Conservation (phyloP, 371 early-diverging fungal genomes). For the Funneliformis caledonium region DNA sequence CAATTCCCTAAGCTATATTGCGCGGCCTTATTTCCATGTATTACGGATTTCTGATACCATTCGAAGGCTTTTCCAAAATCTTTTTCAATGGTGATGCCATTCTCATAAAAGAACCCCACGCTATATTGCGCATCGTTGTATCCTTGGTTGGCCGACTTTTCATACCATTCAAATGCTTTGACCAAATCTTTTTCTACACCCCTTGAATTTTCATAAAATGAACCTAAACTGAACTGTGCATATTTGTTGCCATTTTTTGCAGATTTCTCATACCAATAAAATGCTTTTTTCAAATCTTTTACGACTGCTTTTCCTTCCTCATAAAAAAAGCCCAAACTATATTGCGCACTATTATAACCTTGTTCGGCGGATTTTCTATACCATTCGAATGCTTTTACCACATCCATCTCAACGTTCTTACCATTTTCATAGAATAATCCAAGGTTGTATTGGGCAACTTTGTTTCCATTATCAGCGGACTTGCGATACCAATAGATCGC, state of each 20-base stretch:
- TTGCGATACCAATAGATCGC: conserved; percentile 8
- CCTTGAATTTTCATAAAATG: conserved; percentile 79
- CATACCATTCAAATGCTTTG: conserved; percentile 67
- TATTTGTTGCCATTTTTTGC: conserved; percentile 61
- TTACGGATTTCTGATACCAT: conserved; percentile 56
- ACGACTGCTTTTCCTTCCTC: conserved; percentile 68
- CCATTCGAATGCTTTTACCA: neutral
- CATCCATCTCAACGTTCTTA: neutral
- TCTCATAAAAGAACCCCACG: conserved; percentile 78
- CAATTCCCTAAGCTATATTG: neutral
- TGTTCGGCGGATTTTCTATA: conserved; percentile 4
- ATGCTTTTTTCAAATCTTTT: no score
- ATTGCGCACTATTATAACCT: conserved; percentile 46
- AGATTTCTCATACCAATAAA: conserved; percentile 54
- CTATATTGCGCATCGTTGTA: conserved; percentile 77
- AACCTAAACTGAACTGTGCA: conserved; percentile 71
- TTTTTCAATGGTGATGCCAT: conserved; percentile 68
- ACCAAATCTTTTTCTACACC: conserved; percentile 65
- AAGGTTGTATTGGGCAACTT: neutral
- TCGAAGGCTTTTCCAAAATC: conserved; percentile 62
- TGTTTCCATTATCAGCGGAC: neutral
- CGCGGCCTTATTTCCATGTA: neutral
- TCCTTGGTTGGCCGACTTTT: conserved; percentile 59
- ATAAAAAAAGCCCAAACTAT: conserved; percentile 72
- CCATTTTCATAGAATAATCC: conserved; percentile 1